Percentiles rank a stretch among this genome's conserved stretches.
phyloP scores from a whole-genome alignment of 345 rosid genomes.

The Brassica cretica region DNA sequence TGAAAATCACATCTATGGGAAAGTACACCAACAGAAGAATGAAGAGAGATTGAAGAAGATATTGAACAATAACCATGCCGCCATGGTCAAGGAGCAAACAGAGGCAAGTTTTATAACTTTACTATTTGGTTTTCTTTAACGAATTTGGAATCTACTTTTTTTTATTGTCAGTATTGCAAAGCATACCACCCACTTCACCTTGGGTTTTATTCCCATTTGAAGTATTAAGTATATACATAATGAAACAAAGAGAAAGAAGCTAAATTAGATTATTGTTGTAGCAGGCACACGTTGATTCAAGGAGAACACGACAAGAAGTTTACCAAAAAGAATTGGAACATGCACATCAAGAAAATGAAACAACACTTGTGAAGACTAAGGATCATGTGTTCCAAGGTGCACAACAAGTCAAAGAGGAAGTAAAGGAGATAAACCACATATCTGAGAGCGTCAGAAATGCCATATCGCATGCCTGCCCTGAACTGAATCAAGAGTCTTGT shows the following conservation, averaged over 20 bases:
- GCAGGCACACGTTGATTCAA: neutral
- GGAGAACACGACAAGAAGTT: neutral
- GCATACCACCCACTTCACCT: neutral
- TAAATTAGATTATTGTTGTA: neutral
- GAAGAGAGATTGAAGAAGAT: conserved; percentile 13
- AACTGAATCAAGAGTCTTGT: conserved; percentile 1
- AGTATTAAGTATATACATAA: neutral
- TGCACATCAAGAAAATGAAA: neutral
- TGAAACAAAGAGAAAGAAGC: conserved; percentile 9
- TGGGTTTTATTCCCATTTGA: neutral
- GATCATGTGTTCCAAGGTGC: neutral
- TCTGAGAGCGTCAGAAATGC: neutral
- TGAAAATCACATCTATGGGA: conserved; percentile 15
- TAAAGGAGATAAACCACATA: conserved; percentile 16
- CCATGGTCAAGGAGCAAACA: conserved; percentile 23
- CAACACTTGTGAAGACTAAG: neutral
- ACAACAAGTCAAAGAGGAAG: conserved; percentile 9
- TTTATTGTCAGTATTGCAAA: neutral
- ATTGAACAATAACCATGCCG: neutral
- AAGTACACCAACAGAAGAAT: neutral
- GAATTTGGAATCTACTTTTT: neutral
- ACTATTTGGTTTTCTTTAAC: neutral
- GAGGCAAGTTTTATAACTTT: conserved; percentile 24
- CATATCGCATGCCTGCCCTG: conserved; percentile 2
- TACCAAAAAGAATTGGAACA: neutral